These are phyloP conservation scores for Candida sphagnicola DNA, from an alignment of 805 yeast species.

Conservation along the genomic window DNA sequence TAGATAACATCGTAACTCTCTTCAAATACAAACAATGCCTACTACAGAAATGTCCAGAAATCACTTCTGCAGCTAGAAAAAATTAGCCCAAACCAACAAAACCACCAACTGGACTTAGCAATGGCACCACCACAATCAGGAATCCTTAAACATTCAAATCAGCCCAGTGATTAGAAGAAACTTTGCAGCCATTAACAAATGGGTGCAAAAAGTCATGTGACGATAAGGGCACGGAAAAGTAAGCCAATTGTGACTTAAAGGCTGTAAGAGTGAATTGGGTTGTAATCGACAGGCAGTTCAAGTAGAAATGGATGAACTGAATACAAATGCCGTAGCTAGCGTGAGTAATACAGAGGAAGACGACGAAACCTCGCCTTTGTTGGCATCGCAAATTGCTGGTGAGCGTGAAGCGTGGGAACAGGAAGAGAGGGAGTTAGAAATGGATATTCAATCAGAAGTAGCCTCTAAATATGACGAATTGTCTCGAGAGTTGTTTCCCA, in stretches of 20 bases:
- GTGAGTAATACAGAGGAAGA: neutral
- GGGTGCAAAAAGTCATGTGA: neutral
- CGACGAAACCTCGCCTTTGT: conserved; percentile 1
- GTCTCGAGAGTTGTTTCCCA: conserved; percentile 1
- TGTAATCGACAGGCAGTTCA: too few relatives aligned
- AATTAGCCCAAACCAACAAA: too few relatives aligned
- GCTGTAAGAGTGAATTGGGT: too few relatives aligned
- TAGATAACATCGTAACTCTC: too few relatives aligned
- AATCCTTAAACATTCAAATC: too few relatives aligned
- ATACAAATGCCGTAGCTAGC: neutral
- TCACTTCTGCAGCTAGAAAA: too few relatives aligned
- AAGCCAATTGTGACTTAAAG: too few relatives aligned
- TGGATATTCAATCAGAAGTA: conserved; percentile 2
- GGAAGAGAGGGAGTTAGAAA: conserved; percentile 1
- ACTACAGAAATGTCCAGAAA: too few relatives aligned
- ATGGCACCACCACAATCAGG: neutral
- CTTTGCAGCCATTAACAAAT: conserved; percentile 1
- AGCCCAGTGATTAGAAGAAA: too few relatives aligned
- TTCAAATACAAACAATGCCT: too few relatives aligned
- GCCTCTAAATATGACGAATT: conserved; percentile 2
- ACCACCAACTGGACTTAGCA: neutral
- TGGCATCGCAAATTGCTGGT: neutral
- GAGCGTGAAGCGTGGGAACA: neutral
- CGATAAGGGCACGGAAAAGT: neutral
- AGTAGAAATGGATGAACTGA: neutral